Percentiles rank a stretch among this genome's conserved stretches.
These are phyloP conservation scores for Lasiodiplodia gonubiensis DNA, from an alignment of 2,329 filamentous ascomycete genomes.

Conservation along the genomic window DNA sequence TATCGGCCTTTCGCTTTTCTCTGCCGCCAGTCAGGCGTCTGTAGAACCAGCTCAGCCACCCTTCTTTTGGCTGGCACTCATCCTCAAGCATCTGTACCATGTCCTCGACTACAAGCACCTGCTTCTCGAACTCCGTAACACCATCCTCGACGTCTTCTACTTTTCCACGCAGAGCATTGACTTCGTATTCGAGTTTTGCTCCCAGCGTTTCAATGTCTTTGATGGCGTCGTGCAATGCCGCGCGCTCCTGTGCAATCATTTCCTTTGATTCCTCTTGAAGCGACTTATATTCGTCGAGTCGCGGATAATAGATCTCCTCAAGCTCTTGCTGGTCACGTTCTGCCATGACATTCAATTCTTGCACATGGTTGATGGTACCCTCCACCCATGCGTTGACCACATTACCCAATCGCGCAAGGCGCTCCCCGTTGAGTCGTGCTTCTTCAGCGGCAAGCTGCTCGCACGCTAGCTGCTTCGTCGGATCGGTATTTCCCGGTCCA, in stretches of 20 bases:
- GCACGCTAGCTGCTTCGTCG: slow-evolving; percentile 41
- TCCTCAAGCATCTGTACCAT: slow-evolving; percentile 62
- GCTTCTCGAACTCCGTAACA: slow-evolving; percentile 77
- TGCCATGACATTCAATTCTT: slow-evolving; percentile 66
- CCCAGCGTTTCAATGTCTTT: slow-evolving; percentile 81
- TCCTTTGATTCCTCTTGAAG: slow-evolving; percentile 72
- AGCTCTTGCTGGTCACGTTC: slow-evolving; percentile 69
- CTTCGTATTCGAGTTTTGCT: slow-evolving; percentile 91
- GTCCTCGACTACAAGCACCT: slow-evolving; percentile 55
- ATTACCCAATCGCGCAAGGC: slow-evolving; percentile 59
- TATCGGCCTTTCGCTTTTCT: slow-evolving; percentile 4
- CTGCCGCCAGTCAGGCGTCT: slow-evolving; percentile 1
- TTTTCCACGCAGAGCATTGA: slow-evolving; percentile 77
- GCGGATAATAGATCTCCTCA: slow-evolving; percentile 70
- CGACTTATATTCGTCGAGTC: slow-evolving; percentile 71
- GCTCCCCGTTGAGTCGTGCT: slow-evolving; percentile 61
- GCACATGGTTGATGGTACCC: slow-evolving; percentile 61
- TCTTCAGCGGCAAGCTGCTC: slow-evolving; percentile 56
- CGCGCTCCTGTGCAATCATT: slow-evolving; percentile 71
- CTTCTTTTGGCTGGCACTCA: slow-evolving; percentile 51
- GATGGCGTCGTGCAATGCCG: slow-evolving; percentile 70
- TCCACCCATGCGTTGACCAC: slow-evolving; percentile 67
- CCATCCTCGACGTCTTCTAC: slow-evolving; percentile 88
- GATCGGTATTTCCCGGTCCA: slow-evolving; percentile 38
- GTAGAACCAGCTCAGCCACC: slow-evolving; percentile 42